Percentiles rank a stretch among this genome's conserved stretches.
phyloP scores from a whole-genome alignment of 768 basidiomycete species.

The Lactarius evosmus region DNA sequence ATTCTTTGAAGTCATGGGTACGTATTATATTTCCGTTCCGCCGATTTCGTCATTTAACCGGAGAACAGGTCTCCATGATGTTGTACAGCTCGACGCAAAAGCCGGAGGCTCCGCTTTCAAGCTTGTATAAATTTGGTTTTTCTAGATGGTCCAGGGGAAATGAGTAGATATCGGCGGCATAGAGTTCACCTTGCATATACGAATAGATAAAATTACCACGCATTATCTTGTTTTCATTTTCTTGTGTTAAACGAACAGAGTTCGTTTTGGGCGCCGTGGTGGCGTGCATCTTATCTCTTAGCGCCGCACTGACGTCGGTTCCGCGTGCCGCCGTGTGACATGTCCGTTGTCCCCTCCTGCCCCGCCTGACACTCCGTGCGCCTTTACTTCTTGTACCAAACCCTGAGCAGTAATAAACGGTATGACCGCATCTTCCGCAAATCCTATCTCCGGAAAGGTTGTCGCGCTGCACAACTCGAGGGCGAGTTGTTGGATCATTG shows the following conservation, averaged over 20 bases:
- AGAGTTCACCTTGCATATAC: background rate
- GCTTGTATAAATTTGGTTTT: background rate
- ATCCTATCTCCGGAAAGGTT: constrained; percentile 20
- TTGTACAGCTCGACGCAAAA: constrained; percentile 50
- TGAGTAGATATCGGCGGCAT: background rate
- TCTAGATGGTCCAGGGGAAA: background rate
- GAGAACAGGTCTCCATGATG: constrained; percentile 47
- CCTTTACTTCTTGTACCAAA: background rate
- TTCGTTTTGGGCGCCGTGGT: no score
- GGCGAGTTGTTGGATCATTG: constrained; percentile 29
- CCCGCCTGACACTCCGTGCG: background rate
- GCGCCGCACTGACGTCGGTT: background rate
- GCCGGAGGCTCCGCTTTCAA: constrained; percentile 15
- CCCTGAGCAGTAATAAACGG: background rate
- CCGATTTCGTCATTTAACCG: constrained; percentile 7
- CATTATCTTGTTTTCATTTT: background rate
- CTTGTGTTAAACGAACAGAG: background rate
- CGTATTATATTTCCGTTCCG: constrained; percentile 22
- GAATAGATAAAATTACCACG: background rate
- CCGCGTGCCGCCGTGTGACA: background rate
- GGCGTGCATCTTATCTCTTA: background rate
- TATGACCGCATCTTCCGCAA: background rate
- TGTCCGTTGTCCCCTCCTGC: no score
- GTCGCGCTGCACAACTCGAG: constrained; percentile 26
- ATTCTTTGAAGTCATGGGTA: constrained; percentile 78